Base-by-base conservation (phyloP, 108 stramenopile genomes). In the Cyclostephanos tholiformis region DNA sequence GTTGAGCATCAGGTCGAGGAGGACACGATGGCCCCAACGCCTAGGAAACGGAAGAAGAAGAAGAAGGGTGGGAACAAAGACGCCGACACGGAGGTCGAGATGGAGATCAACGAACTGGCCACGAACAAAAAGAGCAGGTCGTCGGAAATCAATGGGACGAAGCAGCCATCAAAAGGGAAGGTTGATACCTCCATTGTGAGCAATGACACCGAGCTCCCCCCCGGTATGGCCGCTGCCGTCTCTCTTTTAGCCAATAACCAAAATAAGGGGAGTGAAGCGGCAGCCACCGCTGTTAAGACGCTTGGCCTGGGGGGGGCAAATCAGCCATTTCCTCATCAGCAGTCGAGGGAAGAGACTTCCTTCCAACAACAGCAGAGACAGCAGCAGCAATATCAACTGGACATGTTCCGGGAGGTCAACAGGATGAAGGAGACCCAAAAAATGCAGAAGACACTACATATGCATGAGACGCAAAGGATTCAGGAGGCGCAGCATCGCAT, bases 401-500 rank as follows among this genome's bases (percentile, higher is more conserved):
- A 69, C 11, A 44, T 75, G 55, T 46, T 46, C 16, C 44, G 16
- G 44, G 44, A 65, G 60, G 60, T 23, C 39, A 43, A 48, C 46
- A 52, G 23, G 25, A 32, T 36, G 60, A 59, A 46, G 44, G 44
- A 65, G 44, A 56, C 53, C 26, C 63, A 48, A 60, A 52, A 11
- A 12, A 32, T 36, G 60, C 75, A 52, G 29, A 52, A 52, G 14
- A 64, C 52, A 20, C 64, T 74, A 35, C 65, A 35, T 1, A 48
- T 71, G 36, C 69, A 65, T 27, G 72, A 66, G 72, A 67, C 71
- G 22, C 71, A 74, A 62, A 56, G 78, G 48, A 36, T 79, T 60
- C 72, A 79, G 38, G 73, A 67, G 46, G 65, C 72, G n/a, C 72
- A 79, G 29, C 72, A 70, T 59, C 59, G 50, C 27, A 63, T 71